Evolutionary conservation across 495 filamentous ascomycete genomes (phyloP), one percentile per base, ranked within the genome.

Genomic region (Neurospora hispaniola): DNA sequence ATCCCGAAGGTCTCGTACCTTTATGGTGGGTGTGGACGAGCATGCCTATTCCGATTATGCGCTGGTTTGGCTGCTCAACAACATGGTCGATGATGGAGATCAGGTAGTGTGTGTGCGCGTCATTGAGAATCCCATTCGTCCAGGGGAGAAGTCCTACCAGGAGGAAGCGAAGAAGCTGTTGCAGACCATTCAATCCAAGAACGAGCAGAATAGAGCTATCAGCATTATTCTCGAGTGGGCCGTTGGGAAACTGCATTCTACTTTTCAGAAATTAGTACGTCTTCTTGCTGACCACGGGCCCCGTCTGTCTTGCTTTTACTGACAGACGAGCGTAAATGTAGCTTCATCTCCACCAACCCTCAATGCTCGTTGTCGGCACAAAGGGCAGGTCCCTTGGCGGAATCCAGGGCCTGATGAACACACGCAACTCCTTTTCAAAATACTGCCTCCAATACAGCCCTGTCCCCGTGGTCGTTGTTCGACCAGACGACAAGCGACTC

Each of bases 21-120:
- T 98, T 79, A 88, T 98, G 76, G 95, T 94, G 71, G 96, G 96
- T 2, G 93, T 94, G 41, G 96, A 99, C 80, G 91, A 96, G 79
- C 96, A 98, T 76, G 90, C 93, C 72, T 98, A 98, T 82, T 97
- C 95, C 23, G 94, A 98, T 69, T 96, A 93, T 83, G 96, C 96
- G 10, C 85, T 99, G 14, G 90, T 96, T 79, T 99, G 94, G 94
- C 86, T 98, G 69, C 88, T 99, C 39, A 93, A 96, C 78, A 94
- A 97, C 78, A 85, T 98, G 74, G 94, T 98, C 27, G 95, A 98
- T 77, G 96, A 98, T 80, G 96, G 96, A 12, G 96, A 99, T 78
- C 93, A 98, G 82, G 92, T 99, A 70, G 90, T 99, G 42, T 99
- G 96, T 81, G 87, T 99, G 46, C 87, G 93, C 42, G 96, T 97